Evolutionary conservation across 2,329 filamentous ascomycete genomes (phyloP).

Genomic region (Colletotrichum plurivorum): DNA sequence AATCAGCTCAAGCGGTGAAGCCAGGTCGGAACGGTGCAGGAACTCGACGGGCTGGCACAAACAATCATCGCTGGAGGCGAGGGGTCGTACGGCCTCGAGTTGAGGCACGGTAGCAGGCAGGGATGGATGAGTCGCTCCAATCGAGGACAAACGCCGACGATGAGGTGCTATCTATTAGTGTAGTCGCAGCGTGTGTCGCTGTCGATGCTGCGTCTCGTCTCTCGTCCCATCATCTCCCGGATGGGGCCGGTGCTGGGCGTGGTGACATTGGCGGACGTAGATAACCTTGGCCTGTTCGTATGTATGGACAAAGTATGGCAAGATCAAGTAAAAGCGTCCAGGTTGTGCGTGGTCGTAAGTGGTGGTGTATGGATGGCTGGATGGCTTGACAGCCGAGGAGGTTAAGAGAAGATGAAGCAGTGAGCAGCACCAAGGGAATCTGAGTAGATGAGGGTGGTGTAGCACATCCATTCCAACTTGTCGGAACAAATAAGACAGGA

Average conservation of each 20-base stretch:
- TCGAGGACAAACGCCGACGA: background rate
- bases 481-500: constrained; percentile 22
- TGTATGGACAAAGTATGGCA: constrained; percentile 17
- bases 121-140: constrained; percentile 1
- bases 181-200: background rate
- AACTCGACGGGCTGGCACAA: constrained; percentile 1
- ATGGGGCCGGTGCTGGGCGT: constrained; percentile 33
- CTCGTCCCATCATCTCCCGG: constrained; percentile 38
- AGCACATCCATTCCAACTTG: constrained; percentile 26
- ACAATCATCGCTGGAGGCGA: background rate
- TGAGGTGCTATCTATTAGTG: background rate
- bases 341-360: background rate
- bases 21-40: constrained; percentile 15
- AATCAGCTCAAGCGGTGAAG: constrained; percentile 34
- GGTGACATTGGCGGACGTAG: constrained; percentile 24
- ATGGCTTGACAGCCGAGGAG: constrained; percentile 12
- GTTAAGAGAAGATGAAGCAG: background rate
- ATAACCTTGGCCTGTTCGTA: constrained; percentile 16
- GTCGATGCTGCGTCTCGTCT: constrained; percentile 26
- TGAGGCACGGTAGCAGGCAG: constrained; percentile 11
- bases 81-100: constrained; percentile 1
- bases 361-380: background rate
- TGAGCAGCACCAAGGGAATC: constrained; percentile 19
- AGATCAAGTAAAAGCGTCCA: background rate
- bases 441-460: constrained; percentile 30